A percentile compares a stretch with the other conserved stretches of the same genome.
These are phyloP conservation scores for Sophora flavescens DNA, from an alignment of 306 rosid species.

Conservation along the genomic window DNA sequence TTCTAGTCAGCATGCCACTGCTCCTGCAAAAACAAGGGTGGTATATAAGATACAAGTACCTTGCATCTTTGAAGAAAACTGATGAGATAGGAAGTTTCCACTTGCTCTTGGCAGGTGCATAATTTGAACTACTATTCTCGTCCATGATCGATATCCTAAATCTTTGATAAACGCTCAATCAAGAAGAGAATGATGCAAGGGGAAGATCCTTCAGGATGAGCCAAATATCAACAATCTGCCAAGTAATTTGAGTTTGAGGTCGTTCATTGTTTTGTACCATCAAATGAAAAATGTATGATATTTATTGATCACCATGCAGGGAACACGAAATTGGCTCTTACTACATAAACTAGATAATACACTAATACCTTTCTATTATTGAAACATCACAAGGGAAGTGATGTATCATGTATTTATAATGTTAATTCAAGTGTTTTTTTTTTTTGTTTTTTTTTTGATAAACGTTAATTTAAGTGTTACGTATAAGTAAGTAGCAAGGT, in stretches of 20 bases:
- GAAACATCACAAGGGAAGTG: constrained; percentile 10
- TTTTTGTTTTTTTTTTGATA: too few relatives aligned
- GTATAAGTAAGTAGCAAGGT: too few relatives aligned
- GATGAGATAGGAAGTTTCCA: constrained; percentile 70
- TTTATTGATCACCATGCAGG: constrained; percentile 7
- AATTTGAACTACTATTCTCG: constrained; percentile 47
- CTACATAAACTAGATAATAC: not conserved
- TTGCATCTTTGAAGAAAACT: constrained; percentile 91
- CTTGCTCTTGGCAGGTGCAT: constrained; percentile 44
- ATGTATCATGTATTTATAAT: constrained; percentile 21
- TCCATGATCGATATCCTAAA: constrained; percentile 51
- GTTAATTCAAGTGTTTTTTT: too few relatives aligned
- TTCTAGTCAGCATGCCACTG: constrained; percentile 8
- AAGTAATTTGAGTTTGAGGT: constrained; percentile 3
- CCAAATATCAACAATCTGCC: constrained; percentile 44
- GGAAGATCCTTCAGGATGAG: not conserved
- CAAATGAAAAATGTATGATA: not conserved
- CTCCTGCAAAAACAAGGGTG: not conserved
- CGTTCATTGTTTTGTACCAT: not conserved
- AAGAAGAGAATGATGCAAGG: constrained; percentile 9
- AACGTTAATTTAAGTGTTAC: too few relatives aligned
- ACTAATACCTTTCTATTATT: not conserved
- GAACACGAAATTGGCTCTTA: not conserved
- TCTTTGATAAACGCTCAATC: constrained; percentile 26
- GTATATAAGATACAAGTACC: constrained; percentile 51